Conservation (phyloP, 768 basidiomycete genomes). For the Naematelia aurantialba region DNA sequence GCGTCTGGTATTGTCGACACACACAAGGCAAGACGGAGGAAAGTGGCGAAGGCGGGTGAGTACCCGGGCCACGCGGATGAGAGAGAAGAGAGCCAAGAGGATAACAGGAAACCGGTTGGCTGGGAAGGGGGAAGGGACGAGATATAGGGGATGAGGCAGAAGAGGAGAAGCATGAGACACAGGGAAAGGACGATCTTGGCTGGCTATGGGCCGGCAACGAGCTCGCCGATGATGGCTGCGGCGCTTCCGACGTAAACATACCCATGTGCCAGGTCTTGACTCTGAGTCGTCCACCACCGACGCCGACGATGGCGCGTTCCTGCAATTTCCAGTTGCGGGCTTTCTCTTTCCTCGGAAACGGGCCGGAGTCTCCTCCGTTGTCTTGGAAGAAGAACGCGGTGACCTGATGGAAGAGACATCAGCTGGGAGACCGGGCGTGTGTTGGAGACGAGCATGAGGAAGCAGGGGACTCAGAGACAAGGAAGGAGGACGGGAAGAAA, state of each 20-base stretch:
- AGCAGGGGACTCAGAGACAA: too few species aligned
- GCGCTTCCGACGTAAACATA: too few species aligned
- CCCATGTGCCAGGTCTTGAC: slow-evolving; percentile 34
- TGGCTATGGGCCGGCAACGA: too few species aligned
- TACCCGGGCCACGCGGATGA: neutral
- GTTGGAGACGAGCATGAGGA: too few species aligned
- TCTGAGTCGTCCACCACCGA: slow-evolving; percentile 36
- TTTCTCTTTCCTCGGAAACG: slow-evolving; percentile 37
- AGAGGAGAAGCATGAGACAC: neutral
- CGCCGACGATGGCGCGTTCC: slow-evolving; percentile 19
- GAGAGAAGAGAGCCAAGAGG: neutral
- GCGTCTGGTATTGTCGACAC: neutral
- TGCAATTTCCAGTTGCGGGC: slow-evolving; percentile 25
- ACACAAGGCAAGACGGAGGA: neutral
- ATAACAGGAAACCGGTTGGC: neutral
- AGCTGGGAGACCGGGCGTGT: neutral
- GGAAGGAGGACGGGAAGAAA: too few species aligned
- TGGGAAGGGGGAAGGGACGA: neutral
- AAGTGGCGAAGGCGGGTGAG: too few species aligned
- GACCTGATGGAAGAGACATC: slow-evolving; percentile 16
- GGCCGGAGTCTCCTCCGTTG: slow-evolving; percentile 34
- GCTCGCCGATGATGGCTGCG: too few species aligned
- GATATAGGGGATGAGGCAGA: neutral
- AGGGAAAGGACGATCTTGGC: neutral
- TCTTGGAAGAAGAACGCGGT: slow-evolving; percentile 33